A percentile compares a stretch with the other conserved stretches of the same genome.
Evolutionary conservation across 345 rosid genomes (phyloP).

Genomic region (Linum usitatissimum): DNA sequence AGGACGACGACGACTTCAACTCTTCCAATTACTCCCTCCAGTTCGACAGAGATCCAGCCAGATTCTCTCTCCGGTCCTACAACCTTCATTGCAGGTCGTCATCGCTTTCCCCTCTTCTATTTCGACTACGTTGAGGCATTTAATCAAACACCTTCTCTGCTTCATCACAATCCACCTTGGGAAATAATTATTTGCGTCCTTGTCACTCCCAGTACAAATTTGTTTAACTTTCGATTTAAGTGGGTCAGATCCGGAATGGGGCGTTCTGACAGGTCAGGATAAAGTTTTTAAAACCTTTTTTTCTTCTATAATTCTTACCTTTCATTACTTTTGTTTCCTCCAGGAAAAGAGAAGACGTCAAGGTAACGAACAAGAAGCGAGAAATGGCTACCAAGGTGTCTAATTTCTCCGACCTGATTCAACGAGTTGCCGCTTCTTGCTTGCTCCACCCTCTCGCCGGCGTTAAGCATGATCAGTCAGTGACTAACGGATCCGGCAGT

Average conservation of each 20-base stretch:
- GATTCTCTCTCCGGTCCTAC: slow-evolving; percentile 35
- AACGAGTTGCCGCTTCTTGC: slow-evolving; percentile 78
- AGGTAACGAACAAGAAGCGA: slow-evolving; percentile 35
- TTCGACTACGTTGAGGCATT: neutral
- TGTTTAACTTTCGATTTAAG: neutral
- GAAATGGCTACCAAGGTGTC: slow-evolving; percentile 62
- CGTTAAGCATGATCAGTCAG: slow-evolving; percentile 35
- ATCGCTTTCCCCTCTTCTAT: neutral
- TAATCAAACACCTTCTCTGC: neutral
- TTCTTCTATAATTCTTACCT: neutral
- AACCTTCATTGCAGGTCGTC: slow-evolving; percentile 19
- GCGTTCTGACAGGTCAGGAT: neutral
- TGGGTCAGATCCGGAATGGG: neutral
- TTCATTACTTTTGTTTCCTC: neutral
- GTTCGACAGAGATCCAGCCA: slow-evolving; percentile 30
- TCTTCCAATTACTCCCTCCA: slow-evolving; percentile 36
- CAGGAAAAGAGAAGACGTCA: slow-evolving; percentile 23
- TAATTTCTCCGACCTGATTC: slow-evolving; percentile 75
- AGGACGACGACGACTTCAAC: slow-evolving; percentile 31
- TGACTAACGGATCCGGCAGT: slow-evolving; percentile 7
- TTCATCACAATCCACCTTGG: neutral
- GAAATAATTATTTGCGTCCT: neutral
- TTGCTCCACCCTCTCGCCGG: slow-evolving; percentile 75
- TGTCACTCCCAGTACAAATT: neutral
- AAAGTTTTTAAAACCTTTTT: neutral